Base-by-base conservation (phyloP, 2,329 filamentous ascomycete species). In the Cordyceps pruinosa region DNA sequence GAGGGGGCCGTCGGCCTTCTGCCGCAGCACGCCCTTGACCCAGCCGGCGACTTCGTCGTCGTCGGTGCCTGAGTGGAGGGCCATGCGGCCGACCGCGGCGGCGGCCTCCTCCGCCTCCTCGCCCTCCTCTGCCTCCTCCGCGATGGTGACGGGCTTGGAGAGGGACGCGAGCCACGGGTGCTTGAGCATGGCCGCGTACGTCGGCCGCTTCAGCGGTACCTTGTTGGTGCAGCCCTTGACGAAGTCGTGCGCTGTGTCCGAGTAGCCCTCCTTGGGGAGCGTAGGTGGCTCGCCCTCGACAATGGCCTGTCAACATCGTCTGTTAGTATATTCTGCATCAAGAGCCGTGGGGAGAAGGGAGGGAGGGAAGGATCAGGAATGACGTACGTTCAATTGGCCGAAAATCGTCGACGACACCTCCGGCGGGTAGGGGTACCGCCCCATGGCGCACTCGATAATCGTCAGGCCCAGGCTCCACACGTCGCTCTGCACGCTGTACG, bases 391-490 rank as follows among this genome's bases (percentile, higher is more conserved):
- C 34, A 99, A 78, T 70, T 99, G 94, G 66, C 90, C 95, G 77
- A 99, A 97, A 64, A 99, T 99, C 68, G 96, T 97, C 70, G 93
- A 94, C 63, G 95, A 97, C 1, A 95, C 94, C 71, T 99, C 94
- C 0, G 94, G 93, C 5, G 94, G 93, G 66, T 99, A 99, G 1
- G 94, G 94, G 71, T 99, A 99, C 65, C 87, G 83, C 46, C 94
- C 94, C 78, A 95, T 85, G 25, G 93, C 93, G 70, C 93, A 97
- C 72, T 99, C 94, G 65, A 99, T 96, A 62, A 99, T 88, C 28
- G 90, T 95, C 68, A 99, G 72, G 17, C 94, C 94, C 64, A 99
- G 74, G 71, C 90, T 96, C 94, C 94, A 99, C 59, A 99, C 93
- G 69, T 99, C 94, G 69, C 90, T 96, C 73, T 97, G 94, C 39